Evolutionary conservation across 345 rosid species (phyloP).

Genomic region (Syzygium oleosum): DNA sequence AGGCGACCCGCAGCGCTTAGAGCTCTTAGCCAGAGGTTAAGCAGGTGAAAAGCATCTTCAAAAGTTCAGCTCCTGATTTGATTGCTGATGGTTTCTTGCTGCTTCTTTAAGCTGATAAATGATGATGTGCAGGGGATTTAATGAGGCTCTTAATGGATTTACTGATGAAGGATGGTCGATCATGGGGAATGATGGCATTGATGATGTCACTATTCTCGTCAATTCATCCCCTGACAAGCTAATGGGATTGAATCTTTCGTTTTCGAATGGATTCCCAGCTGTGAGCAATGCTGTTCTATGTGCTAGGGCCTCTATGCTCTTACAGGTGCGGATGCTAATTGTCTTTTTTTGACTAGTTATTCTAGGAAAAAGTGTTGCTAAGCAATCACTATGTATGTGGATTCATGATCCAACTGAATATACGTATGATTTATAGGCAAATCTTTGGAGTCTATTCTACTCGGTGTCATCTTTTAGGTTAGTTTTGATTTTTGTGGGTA

Average conservation of each 20-base stretch:
- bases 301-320: slow-evolving; percentile 97
- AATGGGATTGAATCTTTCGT: slow-evolving; percentile 85
- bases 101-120: not conserved
- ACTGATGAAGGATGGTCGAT: slow-evolving; percentile 97
- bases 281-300: slow-evolving; percentile 80
- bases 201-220: slow-evolving; percentile 89
- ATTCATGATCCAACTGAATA: not conserved
- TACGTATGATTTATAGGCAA: not conserved
- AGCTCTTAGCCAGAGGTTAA: slow-evolving; percentile 90
- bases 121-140: slow-evolving; percentile 63
- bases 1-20: slow-evolving; percentile 93
- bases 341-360: not conserved
- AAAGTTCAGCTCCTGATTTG: not conserved
- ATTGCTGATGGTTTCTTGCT: not conserved
- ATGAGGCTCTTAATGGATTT: slow-evolving; percentile 94
- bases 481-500: not conserved
- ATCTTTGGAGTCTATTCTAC: not conserved
- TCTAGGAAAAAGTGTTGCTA: not conserved
- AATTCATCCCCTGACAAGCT: slow-evolving; percentile 94
- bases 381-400: not conserved
- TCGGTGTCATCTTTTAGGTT: not conserved
- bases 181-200: slow-evolving; percentile 88
- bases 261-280: slow-evolving; percentile 72
- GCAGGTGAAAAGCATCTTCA: slow-evolving; percentile 49
- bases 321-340: slow-evolving; percentile 51